These are phyloP conservation scores for Globisporangium rhizosaccharum DNA, from an alignment of 352 stramenopile genomes.

Conservation along the genomic window DNA sequence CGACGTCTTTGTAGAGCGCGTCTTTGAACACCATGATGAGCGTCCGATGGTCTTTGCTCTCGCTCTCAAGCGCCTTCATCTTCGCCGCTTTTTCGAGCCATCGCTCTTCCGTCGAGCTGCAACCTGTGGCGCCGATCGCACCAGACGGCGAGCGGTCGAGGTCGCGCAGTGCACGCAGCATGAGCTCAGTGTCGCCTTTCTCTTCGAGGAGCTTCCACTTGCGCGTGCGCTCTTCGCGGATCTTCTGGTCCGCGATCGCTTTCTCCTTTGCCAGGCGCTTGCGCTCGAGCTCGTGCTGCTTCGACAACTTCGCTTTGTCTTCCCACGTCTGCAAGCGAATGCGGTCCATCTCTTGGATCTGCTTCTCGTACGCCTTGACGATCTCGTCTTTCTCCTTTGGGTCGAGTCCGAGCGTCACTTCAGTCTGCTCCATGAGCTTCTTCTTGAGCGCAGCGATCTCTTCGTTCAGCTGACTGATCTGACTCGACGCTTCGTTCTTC, in stretches of 20 bases:
- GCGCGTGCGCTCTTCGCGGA: constrained; percentile 71
- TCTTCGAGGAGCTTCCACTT: constrained; percentile 85
- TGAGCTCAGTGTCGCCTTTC: constrained; percentile 78
- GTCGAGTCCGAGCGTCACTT: constrained; percentile 55
- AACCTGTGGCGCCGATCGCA: constrained; percentile 9
- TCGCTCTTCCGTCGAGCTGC: constrained; percentile 30
- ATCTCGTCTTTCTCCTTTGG: constrained; percentile 87
- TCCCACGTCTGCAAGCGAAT: constrained; percentile 86
- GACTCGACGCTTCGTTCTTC: constrained; percentile 90
- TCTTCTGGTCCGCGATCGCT: constrained; percentile 70
- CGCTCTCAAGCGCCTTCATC: constrained; percentile 54
- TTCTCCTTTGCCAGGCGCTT: constrained; percentile 78
- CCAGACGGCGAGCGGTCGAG: constrained; percentile 23
- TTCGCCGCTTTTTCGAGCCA: constrained; percentile 59
- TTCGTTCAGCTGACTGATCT: constrained; percentile 89
- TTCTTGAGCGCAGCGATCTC: constrained; percentile 87
- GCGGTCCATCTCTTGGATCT: constrained; percentile 88
- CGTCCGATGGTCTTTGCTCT: constrained; percentile 75
- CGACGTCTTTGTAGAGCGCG: constrained; percentile 70
- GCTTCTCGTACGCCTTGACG: constrained; percentile 80
- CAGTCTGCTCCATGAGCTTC: constrained; percentile 77
- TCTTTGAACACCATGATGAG: constrained; percentile 83
- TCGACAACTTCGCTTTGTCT: constrained; percentile 80
- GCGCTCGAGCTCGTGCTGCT: constrained; percentile 82
- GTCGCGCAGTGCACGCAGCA: constrained; percentile 68